These are phyloP conservation scores for Tetrapisispora fleetii DNA, from an alignment of 805 yeast genomes.

Conservation along the genomic window DNA sequence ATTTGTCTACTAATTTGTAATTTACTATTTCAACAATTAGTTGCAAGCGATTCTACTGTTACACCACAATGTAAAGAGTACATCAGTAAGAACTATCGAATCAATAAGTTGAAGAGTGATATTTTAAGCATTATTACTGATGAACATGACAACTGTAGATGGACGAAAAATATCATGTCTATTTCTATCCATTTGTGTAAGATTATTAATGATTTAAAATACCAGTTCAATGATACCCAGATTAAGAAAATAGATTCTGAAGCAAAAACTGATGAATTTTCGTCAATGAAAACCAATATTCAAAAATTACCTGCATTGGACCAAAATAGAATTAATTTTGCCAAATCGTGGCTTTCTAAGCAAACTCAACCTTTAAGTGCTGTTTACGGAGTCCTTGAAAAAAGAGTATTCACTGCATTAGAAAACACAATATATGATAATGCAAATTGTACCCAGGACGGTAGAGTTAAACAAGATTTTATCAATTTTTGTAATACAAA, in stretches of 20 bases:
- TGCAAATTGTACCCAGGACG: slow-evolving; percentile 31
- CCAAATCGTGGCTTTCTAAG: slow-evolving; percentile 69
- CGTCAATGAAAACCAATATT: slow-evolving; percentile 1
- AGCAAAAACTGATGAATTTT: neutral
- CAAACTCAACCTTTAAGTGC: slow-evolving; percentile 79
- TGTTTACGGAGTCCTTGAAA: slow-evolving; percentile 68
- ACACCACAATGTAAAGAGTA: slow-evolving; percentile 29
- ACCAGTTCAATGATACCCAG: slow-evolving; percentile 10
- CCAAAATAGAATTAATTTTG: slow-evolving; percentile 37
- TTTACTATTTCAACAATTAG: slow-evolving; percentile 62
- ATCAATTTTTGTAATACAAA: slow-evolving; percentile 19
- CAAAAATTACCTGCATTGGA: slow-evolving; percentile 18
- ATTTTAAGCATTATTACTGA: slow-evolving; percentile 73
- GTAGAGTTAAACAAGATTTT: slow-evolving; percentile 28
- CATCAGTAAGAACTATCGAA: slow-evolving; percentile 30
- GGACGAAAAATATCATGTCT: slow-evolving; percentile 75
- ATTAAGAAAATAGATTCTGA: slow-evolving; percentile 3
- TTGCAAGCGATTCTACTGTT: slow-evolving; percentile 28
- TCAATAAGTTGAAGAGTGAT: slow-evolving; percentile 51
- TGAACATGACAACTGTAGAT: slow-evolving; percentile 77
- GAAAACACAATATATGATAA: slow-evolving; percentile 29
- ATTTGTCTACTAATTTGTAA: slow-evolving; percentile 71
- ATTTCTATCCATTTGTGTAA: slow-evolving; percentile 47
- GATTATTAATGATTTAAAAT: slow-evolving; percentile 23
- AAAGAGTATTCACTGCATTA: slow-evolving; percentile 46